Evolutionary conservation across 441 rosid species (phyloP), one percentile per base, ranked within the genome.

Genomic region (Gossypium gossypioides): DNA sequence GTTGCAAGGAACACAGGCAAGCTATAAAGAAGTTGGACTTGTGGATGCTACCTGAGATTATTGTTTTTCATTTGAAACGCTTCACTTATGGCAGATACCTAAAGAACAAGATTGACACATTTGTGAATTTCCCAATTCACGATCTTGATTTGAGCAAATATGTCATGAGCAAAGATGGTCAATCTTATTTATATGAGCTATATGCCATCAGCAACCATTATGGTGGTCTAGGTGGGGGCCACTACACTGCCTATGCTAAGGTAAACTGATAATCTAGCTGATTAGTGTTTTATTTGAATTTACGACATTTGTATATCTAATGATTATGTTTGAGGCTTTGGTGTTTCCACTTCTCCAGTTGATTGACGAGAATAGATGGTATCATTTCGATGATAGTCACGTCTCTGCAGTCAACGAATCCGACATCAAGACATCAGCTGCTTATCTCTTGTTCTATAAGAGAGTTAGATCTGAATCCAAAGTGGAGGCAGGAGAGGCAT

Each of bases 281-380:
- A 63, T 40, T 40, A 40, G 46, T 40, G 46, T 40, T 40, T 40
- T 9, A 40, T 40, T 40, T 2, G 46, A 40, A 40, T 9, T 40
- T 40, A 40, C 46, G 13, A 40, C 13, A 40, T 40, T 40, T 9
- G 46, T 40, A 9, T 40, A 40, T 9, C 46, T 9, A 40, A 40
- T 40, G 46, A 9, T 9, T 40, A 40, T 40, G 9, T 40, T 40
- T 40, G 32, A 24, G 3, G 12, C 67, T 24, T 62, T 27, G 7
- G 57, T 40, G 15, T 16, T 25, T 56, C 58, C 8, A 50, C 54
- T 68, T 77, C 3, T 78, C 82, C 89, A 94, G 97, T 77, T 90
- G 85, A 81, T 88, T 68, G 96, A 94, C 51, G 99, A 90, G 79
- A 84, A 87, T 71, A 88, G 87, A 75, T 94, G 99, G 99, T 94